A percentile compares a stretch with the other conserved stretches of the same genome.
phyloP scores from a whole-genome alignment of 2,329 filamentous ascomycete genomes.

The Chaetomium sp. region DNA sequence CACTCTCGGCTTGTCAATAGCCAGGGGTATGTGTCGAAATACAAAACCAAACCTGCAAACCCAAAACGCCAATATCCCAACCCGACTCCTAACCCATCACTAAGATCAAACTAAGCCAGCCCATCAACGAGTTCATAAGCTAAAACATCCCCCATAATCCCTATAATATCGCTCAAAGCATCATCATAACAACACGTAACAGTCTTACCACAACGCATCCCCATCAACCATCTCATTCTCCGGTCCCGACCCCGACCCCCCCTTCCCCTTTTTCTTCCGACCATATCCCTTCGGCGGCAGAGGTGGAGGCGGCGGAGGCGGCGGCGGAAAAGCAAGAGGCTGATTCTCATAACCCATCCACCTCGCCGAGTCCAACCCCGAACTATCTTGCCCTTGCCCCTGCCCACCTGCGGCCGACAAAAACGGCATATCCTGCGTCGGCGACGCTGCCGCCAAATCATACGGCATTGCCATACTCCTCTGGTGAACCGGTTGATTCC shows the following conservation, averaged over 20 bases:
- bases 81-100: too few species aligned
- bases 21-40: too few species aligned
- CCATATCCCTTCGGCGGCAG: background rate
- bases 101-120: too few species aligned
- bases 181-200: background rate
- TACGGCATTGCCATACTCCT: slow-evolving; percentile 4
- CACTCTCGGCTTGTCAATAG: too few species aligned
- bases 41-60: too few species aligned
- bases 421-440: slow-evolving; percentile 11
- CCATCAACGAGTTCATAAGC: too few species aligned
- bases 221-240: slow-evolving; percentile 8
- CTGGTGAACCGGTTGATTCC: slow-evolving; percentile 16
- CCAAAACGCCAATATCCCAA: too few species aligned
- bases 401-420: background rate
- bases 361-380: slow-evolving; percentile 5
- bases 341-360: background rate
- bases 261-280: slow-evolving; percentile 2
- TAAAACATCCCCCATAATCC: too few species aligned
- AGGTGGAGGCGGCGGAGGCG: background rate
- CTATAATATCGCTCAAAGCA: too few species aligned
- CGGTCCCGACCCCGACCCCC: background rate
- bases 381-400: slow-evolving; percentile 2
- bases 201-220: slow-evolving; percentile 7
- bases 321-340: background rate
- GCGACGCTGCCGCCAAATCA: background rate